These are phyloP conservation scores for Carex cristatella DNA, from an alignment of 176 grass and related monocot species.

Conservation along the genomic window DNA sequence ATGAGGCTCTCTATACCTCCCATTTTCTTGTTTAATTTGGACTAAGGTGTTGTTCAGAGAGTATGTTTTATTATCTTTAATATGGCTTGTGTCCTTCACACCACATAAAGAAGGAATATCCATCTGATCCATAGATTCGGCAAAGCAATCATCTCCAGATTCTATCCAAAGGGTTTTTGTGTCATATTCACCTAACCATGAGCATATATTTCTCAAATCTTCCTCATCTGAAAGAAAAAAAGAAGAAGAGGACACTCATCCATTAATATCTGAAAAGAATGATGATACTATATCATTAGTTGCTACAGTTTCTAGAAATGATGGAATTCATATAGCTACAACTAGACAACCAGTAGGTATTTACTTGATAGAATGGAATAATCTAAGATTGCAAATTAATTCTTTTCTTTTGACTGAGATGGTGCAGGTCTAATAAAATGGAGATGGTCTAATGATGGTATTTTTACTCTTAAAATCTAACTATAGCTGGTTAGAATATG, in stretches of 20 bases:
- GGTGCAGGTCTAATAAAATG: too few relatives aligned
- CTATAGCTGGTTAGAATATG: too few relatives aligned
- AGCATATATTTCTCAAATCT: slow-evolving; percentile 20
- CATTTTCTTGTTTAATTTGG: neutral
- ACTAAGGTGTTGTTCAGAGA: neutral
- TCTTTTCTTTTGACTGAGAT: too few relatives aligned
- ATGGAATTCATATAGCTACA: too few relatives aligned
- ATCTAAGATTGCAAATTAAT: too few relatives aligned
- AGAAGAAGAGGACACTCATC: neutral
- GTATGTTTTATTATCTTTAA: neutral
- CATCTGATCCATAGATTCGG: neutral
- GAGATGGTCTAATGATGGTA: too few relatives aligned
- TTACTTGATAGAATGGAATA: too few relatives aligned
- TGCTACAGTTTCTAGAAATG: too few relatives aligned
- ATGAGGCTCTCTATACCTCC: neutral
- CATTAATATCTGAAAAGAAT: neutral
- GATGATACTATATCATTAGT: neutral
- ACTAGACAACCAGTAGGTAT: too few relatives aligned
- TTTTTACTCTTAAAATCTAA: too few relatives aligned
- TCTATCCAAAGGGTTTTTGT: slow-evolving; percentile 13
- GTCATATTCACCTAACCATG: neutral
- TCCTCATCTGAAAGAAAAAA: slow-evolving; percentile 7
- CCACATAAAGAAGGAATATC: neutral
- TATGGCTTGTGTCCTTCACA: neutral
- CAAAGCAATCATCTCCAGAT: neutral